phyloP scores from a whole-genome alignment of 306 rosid species.

The Corylus americana region DNA sequence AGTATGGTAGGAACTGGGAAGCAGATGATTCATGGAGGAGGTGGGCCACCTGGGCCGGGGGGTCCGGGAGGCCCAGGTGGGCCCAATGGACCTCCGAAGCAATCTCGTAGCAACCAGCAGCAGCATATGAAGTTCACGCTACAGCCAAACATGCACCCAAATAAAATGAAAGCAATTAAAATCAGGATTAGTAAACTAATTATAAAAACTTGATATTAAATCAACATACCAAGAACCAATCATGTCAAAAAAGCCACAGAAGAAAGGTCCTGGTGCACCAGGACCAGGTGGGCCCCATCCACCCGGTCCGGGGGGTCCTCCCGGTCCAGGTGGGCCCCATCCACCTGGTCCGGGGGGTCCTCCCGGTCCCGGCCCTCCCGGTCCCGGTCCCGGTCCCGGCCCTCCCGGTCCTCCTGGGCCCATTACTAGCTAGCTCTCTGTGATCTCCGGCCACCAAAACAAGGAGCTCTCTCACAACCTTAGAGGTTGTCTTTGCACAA shows the following conservation, averaged over 20 bases:
- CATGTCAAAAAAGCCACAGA: constrained; percentile 43
- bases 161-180: background rate
- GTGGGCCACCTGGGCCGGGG: constrained; percentile 29
- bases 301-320: constrained; percentile 23
- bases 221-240: constrained; percentile 52
- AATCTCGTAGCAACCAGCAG: constrained; percentile 56
- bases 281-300: constrained; percentile 48
- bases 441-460: background rate
- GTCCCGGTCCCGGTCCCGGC: constrained; percentile 33
- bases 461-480: background rate
- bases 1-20: background rate
- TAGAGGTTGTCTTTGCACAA: background rate
- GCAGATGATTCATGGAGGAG: constrained; percentile 19
- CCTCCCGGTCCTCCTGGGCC: constrained; percentile 16
- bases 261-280: constrained; percentile 24
- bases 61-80: constrained; percentile 42
- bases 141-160: constrained; percentile 7
- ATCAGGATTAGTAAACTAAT: background rate
- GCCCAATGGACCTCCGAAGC: constrained; percentile 52
- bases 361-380: constrained; percentile 34
- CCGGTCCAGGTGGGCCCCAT: constrained; percentile 22
- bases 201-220: background rate
- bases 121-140: constrained; percentile 55
- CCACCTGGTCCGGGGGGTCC: constrained; percentile 39
- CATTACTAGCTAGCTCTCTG: constrained; percentile 14